Evolutionary conservation across 2,329 filamentous ascomycete genomes (phyloP).

Genomic region (Ophiobolus disseminans): DNA sequence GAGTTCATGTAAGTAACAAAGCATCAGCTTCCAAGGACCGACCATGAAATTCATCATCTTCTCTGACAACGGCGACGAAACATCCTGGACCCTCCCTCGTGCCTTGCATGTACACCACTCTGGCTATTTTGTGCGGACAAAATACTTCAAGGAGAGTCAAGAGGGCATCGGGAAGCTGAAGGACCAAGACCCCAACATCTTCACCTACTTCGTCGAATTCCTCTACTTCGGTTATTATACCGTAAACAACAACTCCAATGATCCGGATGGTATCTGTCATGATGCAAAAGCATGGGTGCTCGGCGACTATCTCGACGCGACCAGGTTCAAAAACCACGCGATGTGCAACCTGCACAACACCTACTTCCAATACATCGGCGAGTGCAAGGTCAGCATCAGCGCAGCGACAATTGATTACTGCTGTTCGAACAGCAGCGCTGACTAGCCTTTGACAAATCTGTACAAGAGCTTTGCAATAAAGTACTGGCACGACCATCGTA

Average conservation of each 20-base stretch:
- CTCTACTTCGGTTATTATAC: conserved; percentile 6
- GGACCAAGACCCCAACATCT: conserved; percentile 7
- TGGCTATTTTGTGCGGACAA: neutral
- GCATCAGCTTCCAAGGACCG: neutral
- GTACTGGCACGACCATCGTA: neutral
- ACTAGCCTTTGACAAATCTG: neutral
- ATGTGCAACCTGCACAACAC: conserved; percentile 1
- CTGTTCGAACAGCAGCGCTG: neutral
- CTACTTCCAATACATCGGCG: neutral
- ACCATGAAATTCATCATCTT: neutral
- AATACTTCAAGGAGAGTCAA: neutral
- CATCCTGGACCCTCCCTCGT: neutral
- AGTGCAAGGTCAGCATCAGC: neutral
- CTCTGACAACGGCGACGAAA: neutral
- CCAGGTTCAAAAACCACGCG: conserved; percentile 8
- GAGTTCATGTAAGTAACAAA: no score
- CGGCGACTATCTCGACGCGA: conserved; percentile 13
- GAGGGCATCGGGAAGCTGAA: neutral
- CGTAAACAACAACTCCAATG: conserved; percentile 1
- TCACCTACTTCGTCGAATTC: conserved; percentile 12
- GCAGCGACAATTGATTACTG: neutral
- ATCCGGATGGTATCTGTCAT: neutral
- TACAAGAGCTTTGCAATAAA: neutral
- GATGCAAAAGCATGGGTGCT: conserved; percentile 14
- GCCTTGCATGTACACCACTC: neutral